A percentile compares a stretch with the other conserved stretches of the same genome.
Conservation (phyloP, 345 rosid genomes). For the Pistacia vera region DNA sequence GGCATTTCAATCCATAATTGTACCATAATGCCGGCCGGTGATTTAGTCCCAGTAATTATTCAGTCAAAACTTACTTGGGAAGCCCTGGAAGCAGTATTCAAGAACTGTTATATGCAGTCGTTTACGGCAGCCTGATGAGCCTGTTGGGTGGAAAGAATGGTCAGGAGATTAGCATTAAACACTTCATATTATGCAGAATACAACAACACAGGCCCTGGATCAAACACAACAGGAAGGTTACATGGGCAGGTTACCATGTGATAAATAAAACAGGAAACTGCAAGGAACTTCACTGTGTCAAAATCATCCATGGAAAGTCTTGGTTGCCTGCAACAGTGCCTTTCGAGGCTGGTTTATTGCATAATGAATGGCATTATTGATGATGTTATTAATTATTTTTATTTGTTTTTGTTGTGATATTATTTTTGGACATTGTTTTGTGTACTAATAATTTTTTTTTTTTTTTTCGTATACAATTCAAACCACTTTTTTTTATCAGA, state of each 20-base stretch:
- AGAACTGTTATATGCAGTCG: slow-evolving; percentile 38
- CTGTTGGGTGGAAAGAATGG: slow-evolving; percentile 37
- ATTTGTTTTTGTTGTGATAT: neutral
- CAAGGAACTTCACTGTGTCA: slow-evolving; percentile 21
- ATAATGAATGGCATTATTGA: neutral
- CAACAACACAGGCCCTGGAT: slow-evolving; percentile 34
- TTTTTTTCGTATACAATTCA: neutral
- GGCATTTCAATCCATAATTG: slow-evolving; percentile 40
- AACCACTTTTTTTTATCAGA: too few species aligned
- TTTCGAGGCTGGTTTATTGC: slow-evolving; percentile 18
- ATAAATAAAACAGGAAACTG: slow-evolving; percentile 29
- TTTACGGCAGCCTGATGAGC: slow-evolving; percentile 26
- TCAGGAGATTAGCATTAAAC: slow-evolving; percentile 22
- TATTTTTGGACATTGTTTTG: neutral
- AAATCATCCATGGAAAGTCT: slow-evolving; percentile 18
- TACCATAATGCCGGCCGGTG: slow-evolving; percentile 21
- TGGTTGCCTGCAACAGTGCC: slow-evolving; percentile 41
- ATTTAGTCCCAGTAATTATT: slow-evolving; percentile 23
- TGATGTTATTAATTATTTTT: neutral
- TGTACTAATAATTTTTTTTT: neutral
- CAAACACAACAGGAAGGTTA: slow-evolving; percentile 21
- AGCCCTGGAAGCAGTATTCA: slow-evolving; percentile 47
- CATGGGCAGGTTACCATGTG: slow-evolving; percentile 20
- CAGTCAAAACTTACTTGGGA: slow-evolving; percentile 27
- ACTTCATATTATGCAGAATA: slow-evolving; percentile 42